Evolutionary conservation across 2,329 filamentous ascomycete genomes (phyloP).

Genomic region (Ophiostoma tasmaniense): DNA sequence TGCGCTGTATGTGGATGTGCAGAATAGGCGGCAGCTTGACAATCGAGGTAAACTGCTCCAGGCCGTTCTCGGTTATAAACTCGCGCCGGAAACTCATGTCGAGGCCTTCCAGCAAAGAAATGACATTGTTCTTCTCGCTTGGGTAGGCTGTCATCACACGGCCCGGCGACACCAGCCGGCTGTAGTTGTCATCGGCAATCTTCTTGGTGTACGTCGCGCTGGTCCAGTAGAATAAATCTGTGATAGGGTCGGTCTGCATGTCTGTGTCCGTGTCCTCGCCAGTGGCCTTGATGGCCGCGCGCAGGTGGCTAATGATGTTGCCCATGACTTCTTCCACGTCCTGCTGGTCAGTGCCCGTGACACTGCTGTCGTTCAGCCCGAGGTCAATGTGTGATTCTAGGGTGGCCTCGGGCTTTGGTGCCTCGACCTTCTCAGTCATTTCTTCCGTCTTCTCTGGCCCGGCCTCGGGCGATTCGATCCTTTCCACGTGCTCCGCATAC

Average conservation of each 20-base stretch:
- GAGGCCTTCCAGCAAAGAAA: constrained; percentile 74
- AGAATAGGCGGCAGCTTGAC: constrained; percentile 72
- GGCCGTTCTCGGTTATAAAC: constrained; percentile 55
- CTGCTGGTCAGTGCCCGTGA: constrained; percentile 62
- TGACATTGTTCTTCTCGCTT: constrained; percentile 33
- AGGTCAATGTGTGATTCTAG: constrained; percentile 37
- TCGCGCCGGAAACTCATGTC: constrained; percentile 79
- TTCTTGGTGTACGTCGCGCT: constrained; percentile 49
- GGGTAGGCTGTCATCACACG: constrained; percentile 54
- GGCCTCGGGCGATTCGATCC: background rate
- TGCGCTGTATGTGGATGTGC: constrained; percentile 81
- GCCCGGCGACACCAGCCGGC: constrained; percentile 45
- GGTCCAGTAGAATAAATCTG: constrained; percentile 58
- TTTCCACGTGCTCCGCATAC: background rate
- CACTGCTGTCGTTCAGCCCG: constrained; percentile 39
- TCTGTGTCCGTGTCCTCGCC: constrained; percentile 52
- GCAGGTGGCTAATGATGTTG: constrained; percentile 82
- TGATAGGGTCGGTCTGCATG: constrained; percentile 74
- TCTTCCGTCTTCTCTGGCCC: background rate
- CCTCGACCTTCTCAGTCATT: background rate
- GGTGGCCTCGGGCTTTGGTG: constrained; percentile 22
- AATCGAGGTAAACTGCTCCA: constrained; percentile 60
- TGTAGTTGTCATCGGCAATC: constrained; percentile 39
- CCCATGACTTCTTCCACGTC: constrained; percentile 95
- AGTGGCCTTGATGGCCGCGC: constrained; percentile 73